These are phyloP conservation scores for Solanum hybrid DNA, from an alignment of 305 asterid genomes.

Conservation along the genomic window DNA sequence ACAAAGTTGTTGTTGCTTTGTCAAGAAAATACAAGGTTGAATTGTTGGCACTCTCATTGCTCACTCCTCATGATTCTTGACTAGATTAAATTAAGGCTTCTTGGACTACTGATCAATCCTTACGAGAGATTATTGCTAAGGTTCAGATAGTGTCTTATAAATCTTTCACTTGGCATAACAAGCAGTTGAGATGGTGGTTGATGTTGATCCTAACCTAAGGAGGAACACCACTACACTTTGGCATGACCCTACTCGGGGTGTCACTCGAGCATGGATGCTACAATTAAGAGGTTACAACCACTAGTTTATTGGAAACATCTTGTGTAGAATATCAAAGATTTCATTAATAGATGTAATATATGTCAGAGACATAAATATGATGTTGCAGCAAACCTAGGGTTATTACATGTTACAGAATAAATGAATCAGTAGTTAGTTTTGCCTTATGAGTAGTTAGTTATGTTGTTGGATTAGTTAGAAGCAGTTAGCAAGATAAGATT, in stretches of 20 bases:
- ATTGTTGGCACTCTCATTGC: background rate
- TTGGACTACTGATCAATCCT: background rate
- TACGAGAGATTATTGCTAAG: background rate
- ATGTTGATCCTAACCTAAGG: background rate
- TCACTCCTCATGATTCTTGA: background rate
- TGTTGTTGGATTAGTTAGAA: no score
- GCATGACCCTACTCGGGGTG: background rate
- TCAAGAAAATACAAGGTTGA: background rate
- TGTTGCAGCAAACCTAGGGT: no score
- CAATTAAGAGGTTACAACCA: no score
- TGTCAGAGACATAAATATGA: no score
- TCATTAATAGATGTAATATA: no score
- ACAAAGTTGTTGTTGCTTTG: background rate
- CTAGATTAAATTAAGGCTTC: background rate
- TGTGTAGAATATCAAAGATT: no score
- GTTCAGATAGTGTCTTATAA: background rate
- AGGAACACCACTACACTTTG: background rate
- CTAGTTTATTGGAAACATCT: no score
- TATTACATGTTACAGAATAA: no score
- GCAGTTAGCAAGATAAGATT: no score
- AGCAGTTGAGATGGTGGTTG: background rate
- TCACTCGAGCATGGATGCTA: no score
- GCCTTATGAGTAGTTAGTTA: no score
- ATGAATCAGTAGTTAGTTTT: no score
- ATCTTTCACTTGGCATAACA: background rate